Evolutionary conservation across 352 stramenopile species (phyloP).

Genomic region (Paralagenidium karlingii): DNA sequence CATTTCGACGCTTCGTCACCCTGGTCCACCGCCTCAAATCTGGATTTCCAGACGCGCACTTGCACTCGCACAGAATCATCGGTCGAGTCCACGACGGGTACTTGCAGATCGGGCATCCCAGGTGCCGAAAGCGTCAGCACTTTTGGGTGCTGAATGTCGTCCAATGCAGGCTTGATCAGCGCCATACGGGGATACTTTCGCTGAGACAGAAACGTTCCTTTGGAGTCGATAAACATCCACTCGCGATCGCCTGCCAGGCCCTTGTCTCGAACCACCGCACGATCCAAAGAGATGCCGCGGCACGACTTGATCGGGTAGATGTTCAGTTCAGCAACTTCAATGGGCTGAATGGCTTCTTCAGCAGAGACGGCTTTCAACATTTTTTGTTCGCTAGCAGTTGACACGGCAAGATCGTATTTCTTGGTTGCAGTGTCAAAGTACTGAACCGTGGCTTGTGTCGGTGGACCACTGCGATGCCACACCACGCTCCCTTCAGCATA

Average conservation of each 20-base stretch:
- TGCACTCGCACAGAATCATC: slow-evolving; percentile 12
- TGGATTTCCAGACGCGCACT: slow-evolving; percentile 49
- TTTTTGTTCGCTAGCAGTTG: neutral
- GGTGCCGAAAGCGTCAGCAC: slow-evolving; percentile 39
- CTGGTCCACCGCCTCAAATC: slow-evolving; percentile 42
- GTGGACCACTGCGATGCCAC: slow-evolving; percentile 12
- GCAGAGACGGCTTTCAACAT: slow-evolving; percentile 7
- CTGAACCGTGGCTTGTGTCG: slow-evolving; percentile 8
- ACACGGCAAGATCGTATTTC: slow-evolving; percentile 20
- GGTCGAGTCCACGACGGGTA: slow-evolving; percentile 28
- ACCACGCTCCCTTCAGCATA: slow-evolving; percentile 11
- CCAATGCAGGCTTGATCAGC: slow-evolving; percentile 29
- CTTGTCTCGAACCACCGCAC: slow-evolving; percentile 15
- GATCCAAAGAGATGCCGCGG: slow-evolving; percentile 30
- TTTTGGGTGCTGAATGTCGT: slow-evolving; percentile 3
- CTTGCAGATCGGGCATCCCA: slow-evolving; percentile 42
- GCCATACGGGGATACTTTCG: slow-evolving; percentile 51
- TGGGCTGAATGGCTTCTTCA: slow-evolving; percentile 12
- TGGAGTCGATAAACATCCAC: slow-evolving; percentile 65
- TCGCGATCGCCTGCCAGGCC: slow-evolving; percentile 56
- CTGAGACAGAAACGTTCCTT: slow-evolving; percentile 58
- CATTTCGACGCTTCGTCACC: slow-evolving; percentile 41
- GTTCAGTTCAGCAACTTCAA: slow-evolving; percentile 28
- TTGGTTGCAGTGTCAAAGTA: slow-evolving; percentile 10
- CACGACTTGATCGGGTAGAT: slow-evolving; percentile 84